Conservation (phyloP, 768 basidiomycete genomes). For the Suillus weaverae region DNA sequence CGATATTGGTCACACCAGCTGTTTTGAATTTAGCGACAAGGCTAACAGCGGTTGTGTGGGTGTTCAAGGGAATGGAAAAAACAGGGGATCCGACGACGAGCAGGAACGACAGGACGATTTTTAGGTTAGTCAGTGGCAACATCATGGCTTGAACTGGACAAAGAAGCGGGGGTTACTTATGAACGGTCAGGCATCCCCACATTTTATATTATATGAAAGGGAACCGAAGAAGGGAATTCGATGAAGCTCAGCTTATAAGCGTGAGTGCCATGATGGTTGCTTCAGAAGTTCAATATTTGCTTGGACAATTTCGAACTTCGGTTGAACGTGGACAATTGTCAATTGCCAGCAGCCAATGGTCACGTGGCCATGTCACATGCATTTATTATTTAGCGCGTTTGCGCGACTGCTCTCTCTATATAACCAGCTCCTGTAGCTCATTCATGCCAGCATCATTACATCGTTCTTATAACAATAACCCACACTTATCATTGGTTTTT, state of each 20-base stretch:
- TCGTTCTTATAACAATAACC: not conserved
- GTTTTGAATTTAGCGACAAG: conserved; percentile 5
- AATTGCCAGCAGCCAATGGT: not conserved
- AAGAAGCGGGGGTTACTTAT: not conserved
- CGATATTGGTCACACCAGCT: conserved; percentile 2
- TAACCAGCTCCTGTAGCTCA: not conserved
- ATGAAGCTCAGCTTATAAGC: not conserved
- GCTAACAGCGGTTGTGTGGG: not conserved
- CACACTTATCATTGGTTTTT: not conserved
- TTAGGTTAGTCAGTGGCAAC: not conserved
- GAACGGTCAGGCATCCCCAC: not conserved
- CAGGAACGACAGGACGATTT: not conserved
- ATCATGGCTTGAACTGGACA: not conserved
- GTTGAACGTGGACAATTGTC: not conserved
- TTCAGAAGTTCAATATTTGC: not conserved
- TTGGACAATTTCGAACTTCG: not conserved
- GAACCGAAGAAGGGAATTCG: not conserved
- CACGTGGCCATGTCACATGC: conserved; percentile 1
- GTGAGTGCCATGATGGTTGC: not conserved
- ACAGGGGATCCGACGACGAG: not conserved
- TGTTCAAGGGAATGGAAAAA: not conserved
- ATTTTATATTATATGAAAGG: not conserved
- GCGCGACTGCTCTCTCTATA: conserved; percentile 1
- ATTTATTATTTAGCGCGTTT: not conserved
- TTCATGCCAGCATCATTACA: not conserved